Evolutionary conservation across 176 grass and related monocot species (phyloP).

Genomic region (Tillandsia leiboldiana): DNA sequence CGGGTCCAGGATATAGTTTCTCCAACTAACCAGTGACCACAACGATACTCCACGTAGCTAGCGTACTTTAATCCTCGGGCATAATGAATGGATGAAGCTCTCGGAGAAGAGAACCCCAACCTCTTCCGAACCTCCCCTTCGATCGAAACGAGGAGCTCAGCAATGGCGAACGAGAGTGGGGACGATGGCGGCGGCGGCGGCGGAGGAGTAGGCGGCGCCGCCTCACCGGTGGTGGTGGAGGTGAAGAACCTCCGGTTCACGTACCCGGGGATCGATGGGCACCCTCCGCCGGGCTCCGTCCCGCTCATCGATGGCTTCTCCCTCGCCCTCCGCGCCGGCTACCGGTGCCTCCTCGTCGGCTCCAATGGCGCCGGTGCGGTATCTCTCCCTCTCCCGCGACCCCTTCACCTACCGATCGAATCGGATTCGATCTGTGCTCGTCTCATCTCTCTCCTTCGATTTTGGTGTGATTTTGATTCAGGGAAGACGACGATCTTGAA

Average conservation of each 20-base stretch:
- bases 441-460: background rate
- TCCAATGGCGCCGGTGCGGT: slow-evolving; percentile 77
- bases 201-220: slow-evolving; percentile 18
- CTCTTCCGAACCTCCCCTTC: background rate
- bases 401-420: background rate
- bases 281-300: slow-evolving; percentile 58
- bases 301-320: slow-evolving; percentile 78
- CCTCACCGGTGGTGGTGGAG: slow-evolving; percentile 27
- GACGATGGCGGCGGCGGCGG: slow-evolving; percentile 15
- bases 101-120: no score
- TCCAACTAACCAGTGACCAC: no score
- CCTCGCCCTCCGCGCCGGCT: slow-evolving; percentile 50
- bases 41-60: no score
- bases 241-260: slow-evolving; percentile 79
- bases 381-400: background rate
- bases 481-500: slow-evolving; percentile 96
- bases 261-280: slow-evolving; percentile 84
- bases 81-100: no score
- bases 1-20: no score
- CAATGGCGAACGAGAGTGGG: slow-evolving; percentile 4
- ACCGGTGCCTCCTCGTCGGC: slow-evolving; percentile 83
- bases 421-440: background rate
- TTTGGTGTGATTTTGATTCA: slow-evolving; percentile 19
- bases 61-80: no score
- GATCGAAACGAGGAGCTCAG: background rate